These are phyloP conservation scores for Bauhinia variegata DNA, from an alignment of 306 rosid species.

Conservation along the genomic window DNA sequence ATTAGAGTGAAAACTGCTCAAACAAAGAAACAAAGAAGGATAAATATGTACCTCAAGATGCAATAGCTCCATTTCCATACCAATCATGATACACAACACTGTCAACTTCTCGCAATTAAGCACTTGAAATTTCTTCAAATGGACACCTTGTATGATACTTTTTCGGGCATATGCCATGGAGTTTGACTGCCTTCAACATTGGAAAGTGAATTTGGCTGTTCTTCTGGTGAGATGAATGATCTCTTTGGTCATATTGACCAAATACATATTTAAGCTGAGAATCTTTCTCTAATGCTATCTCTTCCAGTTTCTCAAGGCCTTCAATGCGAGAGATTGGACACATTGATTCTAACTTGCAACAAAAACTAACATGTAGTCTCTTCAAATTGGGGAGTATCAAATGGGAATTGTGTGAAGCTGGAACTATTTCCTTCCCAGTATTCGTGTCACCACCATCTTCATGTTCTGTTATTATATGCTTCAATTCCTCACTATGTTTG, in stretches of 20 bases:
- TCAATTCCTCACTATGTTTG: constrained; percentile 6
- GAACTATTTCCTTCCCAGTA: no score
- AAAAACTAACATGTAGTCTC: no score
- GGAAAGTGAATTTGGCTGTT: constrained; percentile 21
- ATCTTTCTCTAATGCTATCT: not conserved
- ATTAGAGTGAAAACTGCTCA: no score
- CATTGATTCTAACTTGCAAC: no score
- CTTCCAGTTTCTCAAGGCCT: no score
- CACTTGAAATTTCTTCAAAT: constrained; percentile 1
- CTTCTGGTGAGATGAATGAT: not conserved
- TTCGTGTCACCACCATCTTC: not conserved
- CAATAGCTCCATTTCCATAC: no score
- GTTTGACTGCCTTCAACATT: not conserved
- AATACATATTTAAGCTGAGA: constrained; percentile 10
- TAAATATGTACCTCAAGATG: no score
- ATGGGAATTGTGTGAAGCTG: no score
- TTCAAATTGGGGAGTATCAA: no score
- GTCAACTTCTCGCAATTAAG: constrained; percentile 2
- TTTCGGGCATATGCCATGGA: constrained; percentile 6
- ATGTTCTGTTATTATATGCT: constrained; percentile 9
- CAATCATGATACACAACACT: no score
- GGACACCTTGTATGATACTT: constrained; percentile 9
- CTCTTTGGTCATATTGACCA: constrained; percentile 1
- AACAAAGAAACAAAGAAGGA: no score
- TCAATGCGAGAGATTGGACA: no score